phyloP scores from a whole-genome alignment of 176 grass and related monocot genomes.

The Lolium perenne region DNA sequence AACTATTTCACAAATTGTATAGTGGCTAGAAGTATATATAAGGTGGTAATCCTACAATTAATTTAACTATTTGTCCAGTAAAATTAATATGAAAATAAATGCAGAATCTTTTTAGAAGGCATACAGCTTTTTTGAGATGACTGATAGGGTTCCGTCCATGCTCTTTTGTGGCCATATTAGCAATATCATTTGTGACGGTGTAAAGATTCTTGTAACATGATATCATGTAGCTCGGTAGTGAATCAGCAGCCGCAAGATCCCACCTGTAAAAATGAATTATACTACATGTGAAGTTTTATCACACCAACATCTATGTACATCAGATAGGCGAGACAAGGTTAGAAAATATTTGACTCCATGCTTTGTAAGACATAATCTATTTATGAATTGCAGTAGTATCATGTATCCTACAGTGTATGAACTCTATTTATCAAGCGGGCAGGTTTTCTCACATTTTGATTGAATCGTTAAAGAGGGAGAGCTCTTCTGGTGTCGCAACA shows the following conservation, averaged over 20 bases:
- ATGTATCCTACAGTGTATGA: not conserved
- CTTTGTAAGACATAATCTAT: too few species aligned
- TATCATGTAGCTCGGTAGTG: slow-evolving; percentile 64
- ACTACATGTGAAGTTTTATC: not conserved
- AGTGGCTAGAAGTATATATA: not conserved
- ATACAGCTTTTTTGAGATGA: slow-evolving; percentile 54
- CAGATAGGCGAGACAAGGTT: too few species aligned
- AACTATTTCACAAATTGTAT: not conserved
- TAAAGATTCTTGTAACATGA: slow-evolving; percentile 56
- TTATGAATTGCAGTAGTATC: too few species aligned
- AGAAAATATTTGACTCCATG: too few species aligned
- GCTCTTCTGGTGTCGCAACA: slow-evolving; percentile 51
- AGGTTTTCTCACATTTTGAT: slow-evolving; percentile 48
- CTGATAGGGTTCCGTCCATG: slow-evolving; percentile 52
- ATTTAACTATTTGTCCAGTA: not conserved
- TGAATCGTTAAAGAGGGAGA: slow-evolving; percentile 52
- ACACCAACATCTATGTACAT: not conserved
- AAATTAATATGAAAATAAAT: not conserved
- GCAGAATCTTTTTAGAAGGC: not conserved
- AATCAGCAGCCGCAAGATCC: slow-evolving; percentile 42
- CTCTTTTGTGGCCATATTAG: slow-evolving; percentile 41
- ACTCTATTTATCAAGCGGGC: not conserved
- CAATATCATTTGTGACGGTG: slow-evolving; percentile 54
- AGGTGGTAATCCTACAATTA: not conserved
- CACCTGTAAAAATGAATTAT: slow-evolving; percentile 42